Percentiles rank a stretch among this genome's conserved stretches.
Conservation (phyloP, 768 basidiomycete genomes). For the Rhizopogon rudus region DNA sequence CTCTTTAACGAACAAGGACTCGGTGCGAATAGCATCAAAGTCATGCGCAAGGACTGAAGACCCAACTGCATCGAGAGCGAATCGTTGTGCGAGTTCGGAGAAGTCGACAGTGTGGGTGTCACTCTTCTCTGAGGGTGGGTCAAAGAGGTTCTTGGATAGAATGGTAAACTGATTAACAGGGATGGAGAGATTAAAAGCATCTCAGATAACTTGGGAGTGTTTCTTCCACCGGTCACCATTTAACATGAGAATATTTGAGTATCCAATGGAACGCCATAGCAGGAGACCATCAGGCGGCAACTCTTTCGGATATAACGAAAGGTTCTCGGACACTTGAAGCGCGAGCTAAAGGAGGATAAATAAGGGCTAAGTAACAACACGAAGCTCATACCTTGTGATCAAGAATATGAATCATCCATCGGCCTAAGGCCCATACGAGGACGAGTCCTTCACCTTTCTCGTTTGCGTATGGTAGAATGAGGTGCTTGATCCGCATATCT, state of each 20-base stretch:
- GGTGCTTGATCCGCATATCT: slow-evolving; percentile 27
- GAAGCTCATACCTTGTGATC: slow-evolving; percentile 24
- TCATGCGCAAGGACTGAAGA: slow-evolving; percentile 33
- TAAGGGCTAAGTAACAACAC: background rate
- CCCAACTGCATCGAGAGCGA: slow-evolving; percentile 33
- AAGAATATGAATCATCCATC: slow-evolving; percentile 37
- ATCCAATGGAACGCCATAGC: slow-evolving; percentile 31
- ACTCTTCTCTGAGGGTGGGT: slow-evolving; percentile 20
- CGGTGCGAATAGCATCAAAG: slow-evolving; percentile 29
- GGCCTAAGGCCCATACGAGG: slow-evolving; percentile 33
- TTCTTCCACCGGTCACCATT: slow-evolving; percentile 35
- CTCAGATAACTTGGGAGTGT: slow-evolving; percentile 30
- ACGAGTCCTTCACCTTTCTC: slow-evolving; percentile 28
- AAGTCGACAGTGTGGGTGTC: slow-evolving; percentile 21
- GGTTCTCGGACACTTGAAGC: slow-evolving; percentile 16
- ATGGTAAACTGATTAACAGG: slow-evolving; percentile 29
- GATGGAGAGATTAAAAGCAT: slow-evolving; percentile 28
- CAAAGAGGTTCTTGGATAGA: slow-evolving; percentile 28
- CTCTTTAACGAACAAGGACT: slow-evolving; percentile 30
- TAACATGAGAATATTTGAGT: slow-evolving; percentile 32
- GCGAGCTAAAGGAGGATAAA: background rate
- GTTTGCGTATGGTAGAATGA: slow-evolving; percentile 32
- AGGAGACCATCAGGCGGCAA: slow-evolving; percentile 28
- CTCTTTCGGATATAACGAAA: slow-evolving; percentile 11
- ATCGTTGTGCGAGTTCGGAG: slow-evolving; percentile 23